Base-by-base conservation (phyloP, 495 filamentous ascomycete genomes). In the Hyaloscypha variabilis region DNA sequence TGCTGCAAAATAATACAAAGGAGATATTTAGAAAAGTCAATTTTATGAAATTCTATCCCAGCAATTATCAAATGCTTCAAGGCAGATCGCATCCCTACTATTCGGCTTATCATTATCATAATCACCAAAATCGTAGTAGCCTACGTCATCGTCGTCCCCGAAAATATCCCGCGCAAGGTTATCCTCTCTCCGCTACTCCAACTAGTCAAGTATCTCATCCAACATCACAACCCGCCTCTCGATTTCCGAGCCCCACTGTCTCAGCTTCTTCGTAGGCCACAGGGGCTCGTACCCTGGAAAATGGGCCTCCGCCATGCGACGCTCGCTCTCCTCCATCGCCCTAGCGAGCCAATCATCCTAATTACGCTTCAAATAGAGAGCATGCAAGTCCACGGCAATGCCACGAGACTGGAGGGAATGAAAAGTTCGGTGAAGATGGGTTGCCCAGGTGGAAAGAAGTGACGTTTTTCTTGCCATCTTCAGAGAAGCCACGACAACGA, bases 351-450 rank as follows among this genome's bases (percentile, higher is more conserved):
- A 51, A 51, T 51, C 49, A 60, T 21, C 57, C 57, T 60, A 3
- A 60, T 39, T 60, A 60, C 57, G 57, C 57, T 26, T 60, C 57
- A 60, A 60, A 30, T 60, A 60, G 57, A 60, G 57, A 60, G 29
- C 57, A 60, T 60, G 57, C 57, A 60, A 60, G 36, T 60, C 57
- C n/a, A n/a, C n/a, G n/a, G n/a, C n/a, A n/a, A n/a, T n/a, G n/a
- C n/a, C n/a, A n/a, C n/a, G n/a, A n/a, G n/a, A n/a, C n/a, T n/a
- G n/a, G n/a, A n/a, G n/a, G n/a, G n/a, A n/a, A n/a, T n/a, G n/a
- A n/a, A n/a, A n/a, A n/a, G n/a, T n/a, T n/a, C n/a, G n/a, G n/a
- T n/a, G n/a, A n/a, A n/a, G n/a, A n/a, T n/a, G n/a, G n/a, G n/a
- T n/a, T n/a, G n/a, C n/a, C n/a, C n/a, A n/a, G n/a, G n/a, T n/a